phyloP scores from a whole-genome alignment of 352 stramenopile genomes.

The Plasmopara muralis region DNA sequence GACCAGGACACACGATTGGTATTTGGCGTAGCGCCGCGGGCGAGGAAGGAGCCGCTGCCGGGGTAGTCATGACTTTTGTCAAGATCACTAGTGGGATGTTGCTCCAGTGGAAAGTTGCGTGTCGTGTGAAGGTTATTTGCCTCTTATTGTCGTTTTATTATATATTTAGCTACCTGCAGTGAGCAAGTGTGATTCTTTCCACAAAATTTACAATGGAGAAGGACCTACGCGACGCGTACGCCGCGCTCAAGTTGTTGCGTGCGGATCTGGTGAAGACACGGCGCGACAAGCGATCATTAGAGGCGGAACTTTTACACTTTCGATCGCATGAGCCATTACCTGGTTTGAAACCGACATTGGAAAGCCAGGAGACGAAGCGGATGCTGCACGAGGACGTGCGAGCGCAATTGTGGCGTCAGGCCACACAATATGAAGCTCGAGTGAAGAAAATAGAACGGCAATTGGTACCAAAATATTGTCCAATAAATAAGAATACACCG shows the following conservation, averaged over 20 bases:
- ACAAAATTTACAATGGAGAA: slow-evolving; percentile 27
- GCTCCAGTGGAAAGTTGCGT: background rate
- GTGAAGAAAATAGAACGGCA: slow-evolving; percentile 13
- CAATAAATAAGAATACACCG: slow-evolving; percentile 6
- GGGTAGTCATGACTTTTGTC: slow-evolving; percentile 18
- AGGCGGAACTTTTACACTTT: slow-evolving; percentile 15
- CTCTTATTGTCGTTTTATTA: background rate
- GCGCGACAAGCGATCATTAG: slow-evolving; percentile 28
- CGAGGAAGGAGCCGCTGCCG: slow-evolving; percentile 27
- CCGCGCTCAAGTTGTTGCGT: slow-evolving; percentile 39
- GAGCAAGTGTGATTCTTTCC: background rate
- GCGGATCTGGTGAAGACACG: slow-evolving; percentile 33
- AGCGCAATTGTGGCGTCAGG: slow-evolving; percentile 15
- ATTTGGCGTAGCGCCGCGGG: slow-evolving; percentile 68
- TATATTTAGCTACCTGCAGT: too few species aligned
- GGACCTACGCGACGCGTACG: slow-evolving; percentile 45
- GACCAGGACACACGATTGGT: slow-evolving; percentile 79
- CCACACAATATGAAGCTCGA: slow-evolving; percentile 8
- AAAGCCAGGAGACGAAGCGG: slow-evolving; percentile 18
- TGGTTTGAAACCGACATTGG: slow-evolving; percentile 16
- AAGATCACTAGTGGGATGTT: slow-evolving; percentile 4
- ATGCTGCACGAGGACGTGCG: slow-evolving; percentile 26
- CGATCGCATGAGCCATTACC: slow-evolving; percentile 10
- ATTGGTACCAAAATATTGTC: slow-evolving; percentile 13
- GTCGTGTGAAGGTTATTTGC: background rate